phyloP scores from a whole-genome alignment of 305 asterid species.

The Coffea humblotiana region DNA sequence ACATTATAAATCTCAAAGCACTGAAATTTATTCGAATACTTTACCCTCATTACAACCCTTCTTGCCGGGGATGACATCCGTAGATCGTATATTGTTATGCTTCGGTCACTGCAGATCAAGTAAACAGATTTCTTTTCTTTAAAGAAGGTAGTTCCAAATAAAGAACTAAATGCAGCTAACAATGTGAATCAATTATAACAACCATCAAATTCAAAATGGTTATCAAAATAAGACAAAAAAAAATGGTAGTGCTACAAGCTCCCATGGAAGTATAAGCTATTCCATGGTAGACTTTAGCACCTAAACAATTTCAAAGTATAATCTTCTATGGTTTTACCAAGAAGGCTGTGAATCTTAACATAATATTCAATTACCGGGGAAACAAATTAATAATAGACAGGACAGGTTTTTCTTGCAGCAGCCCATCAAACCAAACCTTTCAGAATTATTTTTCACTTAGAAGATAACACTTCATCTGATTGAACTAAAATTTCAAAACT shows the following conservation, averaged over 20 bases:
- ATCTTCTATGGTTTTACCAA: neutral
- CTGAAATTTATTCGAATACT: conserved; percentile 13
- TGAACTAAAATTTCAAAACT: neutral
- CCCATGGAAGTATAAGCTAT: no score
- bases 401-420: no score
- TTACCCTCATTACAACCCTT: conserved; percentile 84
- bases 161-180: neutral
- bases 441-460: neutral
- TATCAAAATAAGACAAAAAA: neutral
- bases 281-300: neutral
- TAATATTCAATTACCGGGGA: neutral
- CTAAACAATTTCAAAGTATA: neutral
- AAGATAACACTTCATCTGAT: neutral
- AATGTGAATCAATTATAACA: neutral
- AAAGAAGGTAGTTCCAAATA: neutral
- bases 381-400: neutral
- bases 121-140: neutral
- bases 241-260: neutral
- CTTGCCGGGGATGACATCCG: conserved; percentile 76
- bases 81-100: conserved; percentile 82
- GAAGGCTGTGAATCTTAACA: neutral
- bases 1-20: neutral
- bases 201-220: neutral
- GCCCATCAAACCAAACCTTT: neutral
- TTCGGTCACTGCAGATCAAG: conserved; percentile 70